Evolutionary conservation across 306 rosid species (phyloP).

Genomic region (Acacia confusa): DNA sequence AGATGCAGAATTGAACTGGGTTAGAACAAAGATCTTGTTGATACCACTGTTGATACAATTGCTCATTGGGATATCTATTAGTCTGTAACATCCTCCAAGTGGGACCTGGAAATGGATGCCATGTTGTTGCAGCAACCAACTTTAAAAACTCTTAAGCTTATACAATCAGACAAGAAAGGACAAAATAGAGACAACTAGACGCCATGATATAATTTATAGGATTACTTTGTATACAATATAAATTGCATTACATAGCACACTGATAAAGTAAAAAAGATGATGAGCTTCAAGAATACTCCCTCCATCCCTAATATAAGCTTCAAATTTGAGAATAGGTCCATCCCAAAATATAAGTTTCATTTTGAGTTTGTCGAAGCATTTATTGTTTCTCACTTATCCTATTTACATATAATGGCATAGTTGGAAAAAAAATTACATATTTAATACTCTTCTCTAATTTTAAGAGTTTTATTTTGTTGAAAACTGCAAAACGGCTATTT

Average conservation of each 20-base stretch:
- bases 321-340: too few relatives aligned
- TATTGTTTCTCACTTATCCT: too few relatives aligned
- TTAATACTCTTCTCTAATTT: too few relatives aligned
- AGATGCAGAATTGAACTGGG: constrained; percentile 92
- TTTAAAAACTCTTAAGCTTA: not conserved
- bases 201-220: not conserved
- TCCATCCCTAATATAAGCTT: too few relatives aligned
- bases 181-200: not conserved
- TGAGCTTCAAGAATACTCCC: too few relatives aligned
- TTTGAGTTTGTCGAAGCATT: too few relatives aligned
- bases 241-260: not conserved
- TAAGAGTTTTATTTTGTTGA: too few relatives aligned
- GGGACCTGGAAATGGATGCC: constrained; percentile 66
- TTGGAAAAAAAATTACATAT: too few relatives aligned
- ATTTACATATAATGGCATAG: too few relatives aligned
- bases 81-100: constrained; percentile 91
- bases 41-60: constrained; percentile 93
- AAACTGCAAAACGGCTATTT: too few relatives aligned
- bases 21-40: constrained; percentile 77
- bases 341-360: too few relatives aligned
- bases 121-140: not conserved
- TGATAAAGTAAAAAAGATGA: not conserved
- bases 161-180: not conserved
- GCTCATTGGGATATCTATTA: constrained; percentile 96
- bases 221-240: not conserved